Conservation (phyloP, 2,329 filamentous ascomycete species). For the Paecilomyces niveus region DNA sequence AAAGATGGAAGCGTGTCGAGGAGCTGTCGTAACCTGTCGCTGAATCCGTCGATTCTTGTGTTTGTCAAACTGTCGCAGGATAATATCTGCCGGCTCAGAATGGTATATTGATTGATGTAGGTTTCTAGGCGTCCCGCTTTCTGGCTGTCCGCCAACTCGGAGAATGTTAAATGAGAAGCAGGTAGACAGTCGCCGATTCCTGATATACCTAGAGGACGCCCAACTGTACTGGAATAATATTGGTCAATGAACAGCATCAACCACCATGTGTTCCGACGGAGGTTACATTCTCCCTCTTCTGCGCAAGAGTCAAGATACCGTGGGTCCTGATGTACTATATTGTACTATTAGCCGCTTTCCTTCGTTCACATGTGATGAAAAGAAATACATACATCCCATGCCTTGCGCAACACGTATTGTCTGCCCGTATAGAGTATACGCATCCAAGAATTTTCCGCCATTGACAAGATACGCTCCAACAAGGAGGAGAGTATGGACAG, state of each 20-base stretch:
- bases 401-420: conserved; percentile 3
- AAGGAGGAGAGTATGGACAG: conserved; percentile 1
- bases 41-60: conserved; percentile 1
- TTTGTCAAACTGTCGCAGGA: conserved; percentile 1
- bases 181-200: conserved; percentile 1
- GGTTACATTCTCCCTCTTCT: not conserved
- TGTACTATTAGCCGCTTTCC: not conserved
- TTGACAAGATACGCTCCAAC: conserved; percentile 3
- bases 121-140: not conserved
- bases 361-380: not conserved
- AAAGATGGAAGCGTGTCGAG: not conserved
- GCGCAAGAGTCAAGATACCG: not conserved
- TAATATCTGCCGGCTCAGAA: conserved; percentile 1
- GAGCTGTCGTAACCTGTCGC: not conserved
- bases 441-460: conserved; percentile 3
- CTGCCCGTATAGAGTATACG: conserved; percentile 3
- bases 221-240: conserved; percentile 1
- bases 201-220: conserved; percentile 4
- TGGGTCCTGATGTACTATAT: conserved; percentile 4
- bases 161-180: not conserved
- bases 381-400: conserved; percentile 3
- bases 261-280: conserved; percentile 4
- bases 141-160: not conserved
- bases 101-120: not conserved
- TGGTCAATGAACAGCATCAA: conserved; percentile 1